phyloP scores from a whole-genome alignment of 2,329 filamentous ascomycete species.

The Calonectria honghensis region DNA sequence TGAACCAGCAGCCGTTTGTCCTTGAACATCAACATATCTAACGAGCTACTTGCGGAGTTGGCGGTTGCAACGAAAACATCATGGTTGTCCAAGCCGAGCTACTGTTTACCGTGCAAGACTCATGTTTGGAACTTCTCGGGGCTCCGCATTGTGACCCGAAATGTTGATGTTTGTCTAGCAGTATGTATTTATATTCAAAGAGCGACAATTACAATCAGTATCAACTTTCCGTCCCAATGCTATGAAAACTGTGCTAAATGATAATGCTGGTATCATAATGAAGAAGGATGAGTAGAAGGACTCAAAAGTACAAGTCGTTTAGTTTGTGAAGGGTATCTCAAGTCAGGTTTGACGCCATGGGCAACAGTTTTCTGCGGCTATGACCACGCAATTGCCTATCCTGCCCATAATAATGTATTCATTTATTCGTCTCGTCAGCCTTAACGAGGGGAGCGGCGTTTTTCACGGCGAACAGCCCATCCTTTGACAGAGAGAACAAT shows the following conservation, averaged over 20 bases:
- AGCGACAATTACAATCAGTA: background rate
- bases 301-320: conserved; percentile 36
- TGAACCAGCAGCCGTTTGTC: background rate
- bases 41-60: background rate
- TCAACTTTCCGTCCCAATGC: background rate
- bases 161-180: background rate
- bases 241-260: background rate
- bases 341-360: conserved; percentile 45
- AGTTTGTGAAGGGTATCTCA: conserved; percentile 54
- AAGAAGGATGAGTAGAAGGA: background rate
- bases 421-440: background rate
- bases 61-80: too few relatives aligned
- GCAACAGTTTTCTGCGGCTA: conserved; percentile 33
- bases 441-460: conserved; percentile 34
- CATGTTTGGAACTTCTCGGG: background rate
- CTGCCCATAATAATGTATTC: conserved; percentile 10
- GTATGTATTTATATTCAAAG: background rate
- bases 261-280: background rate
- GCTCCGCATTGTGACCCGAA: background rate
- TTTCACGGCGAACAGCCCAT: conserved; percentile 80
- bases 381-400: conserved; percentile 25
- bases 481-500: conserved; percentile 89
- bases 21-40: background rate
- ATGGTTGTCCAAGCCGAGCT: background rate
- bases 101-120: background rate